phyloP scores from a whole-genome alignment of 2,329 filamentous ascomycete species.

The Periconia macrospinosa region DNA sequence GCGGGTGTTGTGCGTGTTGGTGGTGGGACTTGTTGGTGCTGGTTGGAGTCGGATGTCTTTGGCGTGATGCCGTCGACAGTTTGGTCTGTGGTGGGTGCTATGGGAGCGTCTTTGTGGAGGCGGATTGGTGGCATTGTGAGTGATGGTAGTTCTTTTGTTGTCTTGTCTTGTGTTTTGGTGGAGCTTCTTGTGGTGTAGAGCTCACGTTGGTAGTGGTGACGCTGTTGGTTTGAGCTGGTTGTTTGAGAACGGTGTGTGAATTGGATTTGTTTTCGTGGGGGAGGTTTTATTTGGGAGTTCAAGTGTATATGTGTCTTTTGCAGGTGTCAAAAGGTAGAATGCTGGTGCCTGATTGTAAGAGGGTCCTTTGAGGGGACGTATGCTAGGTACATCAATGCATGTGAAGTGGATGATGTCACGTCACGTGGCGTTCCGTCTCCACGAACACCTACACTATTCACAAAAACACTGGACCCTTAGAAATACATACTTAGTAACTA shows the following conservation, averaged over 20 bases:
- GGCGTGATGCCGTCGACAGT: conserved; percentile 36
- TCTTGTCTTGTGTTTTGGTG: not conserved
- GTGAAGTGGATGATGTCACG: not conserved
- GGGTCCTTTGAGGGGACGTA: not conserved
- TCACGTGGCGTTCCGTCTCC: not conserved
- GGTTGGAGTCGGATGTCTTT: conserved; percentile 31
- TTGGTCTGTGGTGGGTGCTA: conserved; percentile 43
- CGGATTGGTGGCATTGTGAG: conserved; percentile 50
- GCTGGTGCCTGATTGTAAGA: not conserved
- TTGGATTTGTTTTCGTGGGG: not conserved
- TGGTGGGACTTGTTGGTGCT: conserved; percentile 23
- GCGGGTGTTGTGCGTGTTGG: conserved; percentile 40
- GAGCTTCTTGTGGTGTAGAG: not conserved
- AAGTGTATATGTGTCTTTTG: not conserved
- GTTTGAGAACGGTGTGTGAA: not conserved
- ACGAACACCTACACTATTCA: not conserved
- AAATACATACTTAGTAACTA: not conserved
- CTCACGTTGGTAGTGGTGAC: not conserved
- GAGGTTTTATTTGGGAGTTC: not conserved
- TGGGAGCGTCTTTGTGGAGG: conserved; percentile 51
- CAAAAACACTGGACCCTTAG: too few species aligned
- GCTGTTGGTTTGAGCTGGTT: too few species aligned
- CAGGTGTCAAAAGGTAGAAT: not conserved
- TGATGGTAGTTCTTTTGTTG: conserved; percentile 1
- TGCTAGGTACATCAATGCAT: not conserved